A percentile compares a stretch with the other conserved stretches of the same genome.
Conservation (phyloP, 305 asterid species). For the Fraxinus angustifolia region DNA sequence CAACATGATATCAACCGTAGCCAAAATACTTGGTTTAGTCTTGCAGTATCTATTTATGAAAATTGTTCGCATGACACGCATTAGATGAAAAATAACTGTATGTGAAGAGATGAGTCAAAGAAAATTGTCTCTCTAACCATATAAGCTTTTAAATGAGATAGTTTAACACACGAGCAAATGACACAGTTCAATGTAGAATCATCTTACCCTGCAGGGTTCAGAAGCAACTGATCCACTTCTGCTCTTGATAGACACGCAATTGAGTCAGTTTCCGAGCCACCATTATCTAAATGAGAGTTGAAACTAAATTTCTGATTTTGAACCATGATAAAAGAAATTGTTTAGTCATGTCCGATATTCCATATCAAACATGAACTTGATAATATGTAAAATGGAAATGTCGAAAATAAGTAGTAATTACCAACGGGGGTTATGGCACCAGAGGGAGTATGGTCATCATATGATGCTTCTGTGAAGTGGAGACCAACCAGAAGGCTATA, state of each 20-base stretch:
- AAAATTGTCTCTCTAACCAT: neutral
- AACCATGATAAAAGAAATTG: neutral
- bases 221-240: slow-evolving; percentile 60
- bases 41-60: neutral
- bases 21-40: neutral
- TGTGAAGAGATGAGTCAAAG: neutral
- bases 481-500: slow-evolving; percentile 89
- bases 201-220: slow-evolving; percentile 67
- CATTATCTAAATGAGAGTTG: slow-evolving; percentile 38
- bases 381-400: neutral
- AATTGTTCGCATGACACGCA: neutral
- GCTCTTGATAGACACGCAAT: slow-evolving; percentile 56
- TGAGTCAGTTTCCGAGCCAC: slow-evolving; percentile 47
- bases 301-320: neutral
- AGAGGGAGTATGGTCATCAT: slow-evolving; percentile 45
- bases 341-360: neutral
- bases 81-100: neutral
- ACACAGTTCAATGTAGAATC: neutral
- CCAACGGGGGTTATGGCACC: slow-evolving; percentile 53
- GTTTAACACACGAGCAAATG: neutral
- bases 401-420: slow-evolving; percentile 21
- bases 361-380: neutral
- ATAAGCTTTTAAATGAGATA: neutral
- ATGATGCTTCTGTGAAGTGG: slow-evolving; percentile 61
- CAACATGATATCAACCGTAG: neutral